Percentiles rank a stretch among this genome's conserved stretches.
Conservation (phyloP, 208 protist species). For the Entamoeba histolytica region DNA sequence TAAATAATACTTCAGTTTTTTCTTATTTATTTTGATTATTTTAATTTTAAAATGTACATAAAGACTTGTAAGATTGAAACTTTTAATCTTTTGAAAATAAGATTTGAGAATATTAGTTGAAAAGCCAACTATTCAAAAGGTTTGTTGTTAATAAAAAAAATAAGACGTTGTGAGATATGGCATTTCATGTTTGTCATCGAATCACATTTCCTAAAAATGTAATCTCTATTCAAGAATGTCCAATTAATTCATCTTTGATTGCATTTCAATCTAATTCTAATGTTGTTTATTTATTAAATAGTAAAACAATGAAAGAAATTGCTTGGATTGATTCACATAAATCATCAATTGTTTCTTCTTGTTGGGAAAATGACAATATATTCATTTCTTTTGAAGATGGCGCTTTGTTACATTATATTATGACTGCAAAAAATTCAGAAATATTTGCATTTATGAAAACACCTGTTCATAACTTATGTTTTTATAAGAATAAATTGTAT, state of each 20-base stretch:
- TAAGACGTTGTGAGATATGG: too few relatives aligned
- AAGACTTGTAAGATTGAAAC: too few relatives aligned
- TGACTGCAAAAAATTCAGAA: not conserved
- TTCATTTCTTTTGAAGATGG: not conserved
- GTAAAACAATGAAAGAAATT: not conserved
- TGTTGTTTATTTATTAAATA: not conserved
- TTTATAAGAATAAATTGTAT: not conserved
- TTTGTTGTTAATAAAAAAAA: not conserved
- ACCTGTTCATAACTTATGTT: not conserved
- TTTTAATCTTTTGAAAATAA: too few relatives aligned
- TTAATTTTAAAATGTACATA: too few relatives aligned
- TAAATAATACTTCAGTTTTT: too few relatives aligned
- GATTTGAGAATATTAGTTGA: too few relatives aligned
- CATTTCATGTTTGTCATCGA: not conserved
- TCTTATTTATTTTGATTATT: too few relatives aligned
- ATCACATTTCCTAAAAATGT: not conserved
- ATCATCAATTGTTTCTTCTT: not conserved
- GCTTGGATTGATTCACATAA: not conserved
- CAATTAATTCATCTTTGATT: not conserved
- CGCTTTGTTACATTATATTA: not conserved
- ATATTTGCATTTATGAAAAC: not conserved
- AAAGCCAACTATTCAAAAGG: too few relatives aligned
- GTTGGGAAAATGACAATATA: not conserved
- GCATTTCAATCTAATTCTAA: not conserved
- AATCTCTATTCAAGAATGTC: not conserved